Base-by-base conservation (phyloP, 2,329 filamentous ascomycete species). In the Trichoderma afroharzianum region DNA sequence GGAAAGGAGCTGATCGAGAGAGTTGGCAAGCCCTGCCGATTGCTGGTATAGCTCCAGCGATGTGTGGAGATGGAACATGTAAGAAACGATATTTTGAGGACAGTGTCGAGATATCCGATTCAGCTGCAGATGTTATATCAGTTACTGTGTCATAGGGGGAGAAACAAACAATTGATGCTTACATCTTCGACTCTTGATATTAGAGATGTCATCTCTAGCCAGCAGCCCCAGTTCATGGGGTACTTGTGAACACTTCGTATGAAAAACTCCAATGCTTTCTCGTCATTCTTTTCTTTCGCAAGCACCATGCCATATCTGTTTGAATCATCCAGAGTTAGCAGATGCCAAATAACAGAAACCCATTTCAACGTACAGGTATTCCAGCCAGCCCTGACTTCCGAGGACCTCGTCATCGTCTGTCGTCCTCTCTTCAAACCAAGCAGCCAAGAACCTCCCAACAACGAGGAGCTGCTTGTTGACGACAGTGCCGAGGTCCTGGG, bases 211-310 rank as follows among this genome's bases (percentile, higher is more conserved):
- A 99, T 88, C 82, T 99, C 96, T 72, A 96, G 88, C 96, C 96
- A 99, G 73, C 94, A 95, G 8, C 94, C 94, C 96, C 96, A 99
- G 79, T 98, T 97, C 88, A 95, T 97, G 1, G 94, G 93, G 77
- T 94, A 97, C 53, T 94, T 84, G 79, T 97, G 93, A 11, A 98
- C 93, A 78, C 95, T 97, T 74, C 90, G 88, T 66, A 98, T 85
- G n/a, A 99, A 86, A 87, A 93, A 97, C 74, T 92, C 89, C 81
- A 95, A 91, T 2, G 96, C 96, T 72, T 92, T 87, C 58, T 91
- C 87, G 75, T 97, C 94, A 76, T 96, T 98, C 81, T 97, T 97
- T 73, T 95, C 92, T 81, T 95, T 97, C 43, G 93, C 88, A 21
- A 98, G 85, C 15, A 98, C 90, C 82, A 98, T 92, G 11, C 95